phyloP scores from a whole-genome alignment of 345 rosid species.

The Boechera retrofracta region DNA sequence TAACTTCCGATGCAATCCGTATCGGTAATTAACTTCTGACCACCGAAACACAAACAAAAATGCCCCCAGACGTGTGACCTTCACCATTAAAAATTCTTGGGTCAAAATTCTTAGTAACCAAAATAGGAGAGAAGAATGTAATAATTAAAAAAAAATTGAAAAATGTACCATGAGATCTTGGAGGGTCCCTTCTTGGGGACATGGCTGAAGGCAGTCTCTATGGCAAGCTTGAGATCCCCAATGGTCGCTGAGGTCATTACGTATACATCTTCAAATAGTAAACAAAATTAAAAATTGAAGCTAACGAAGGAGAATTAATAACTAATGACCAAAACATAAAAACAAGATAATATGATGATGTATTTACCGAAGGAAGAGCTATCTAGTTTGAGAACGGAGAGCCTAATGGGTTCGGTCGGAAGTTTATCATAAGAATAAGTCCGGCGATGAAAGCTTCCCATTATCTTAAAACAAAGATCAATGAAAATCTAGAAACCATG shows the following conservation, averaged over 20 bases:
- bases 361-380: slow-evolving; percentile 74
- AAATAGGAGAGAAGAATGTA: not conserved
- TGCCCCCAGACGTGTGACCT: slow-evolving; percentile 97
- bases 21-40: slow-evolving; percentile 68
- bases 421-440: slow-evolving; percentile 58
- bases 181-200: slow-evolving; percentile 69
- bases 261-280: slow-evolving; percentile 54
- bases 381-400: slow-evolving; percentile 82
- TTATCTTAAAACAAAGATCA: slow-evolving; percentile 32
- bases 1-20: slow-evolving; percentile 58
- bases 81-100: slow-evolving; percentile 19
- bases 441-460: slow-evolving; percentile 51
- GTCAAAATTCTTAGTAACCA: not conserved
- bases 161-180: slow-evolving; percentile 82
- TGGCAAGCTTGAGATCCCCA: slow-evolving; percentile 73
- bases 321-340: not conserved
- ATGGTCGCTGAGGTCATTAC: slow-evolving; percentile 65
- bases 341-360: not conserved
- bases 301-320: not conserved
- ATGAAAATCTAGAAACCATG: slow-evolving; percentile 27
- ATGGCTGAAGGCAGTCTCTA: slow-evolving; percentile 70
- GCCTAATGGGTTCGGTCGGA: slow-evolving; percentile 71
- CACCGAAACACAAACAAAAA: slow-evolving; percentile 71
- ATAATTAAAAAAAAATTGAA: not conserved
- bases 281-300: not conserved